These are phyloP conservation scores for Rutstroemia sydowiana DNA, from an alignment of 2,329 filamentous ascomycete species.

Conservation along the genomic window DNA sequence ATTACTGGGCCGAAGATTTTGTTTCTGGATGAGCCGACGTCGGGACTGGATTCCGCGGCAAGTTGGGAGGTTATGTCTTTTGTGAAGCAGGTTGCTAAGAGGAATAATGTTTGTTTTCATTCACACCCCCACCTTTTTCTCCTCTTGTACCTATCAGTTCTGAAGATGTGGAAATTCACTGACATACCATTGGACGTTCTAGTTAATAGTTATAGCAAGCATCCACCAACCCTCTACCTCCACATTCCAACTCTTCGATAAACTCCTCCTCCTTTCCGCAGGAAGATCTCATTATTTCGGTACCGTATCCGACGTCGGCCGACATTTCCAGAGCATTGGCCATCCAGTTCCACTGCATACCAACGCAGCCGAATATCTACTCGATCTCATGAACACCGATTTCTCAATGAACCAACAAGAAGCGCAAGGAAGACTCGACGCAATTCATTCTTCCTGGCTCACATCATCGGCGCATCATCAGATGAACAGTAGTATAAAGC, in stretches of 20 bases:
- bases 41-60: slow-evolving; percentile 66
- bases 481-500: slow-evolving; percentile 26
- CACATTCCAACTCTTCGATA: slow-evolving; percentile 76
- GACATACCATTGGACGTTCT: slow-evolving; percentile 38
- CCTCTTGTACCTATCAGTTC: too few species aligned
- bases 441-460: slow-evolving; percentile 50
- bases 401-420: slow-evolving; percentile 49
- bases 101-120: slow-evolving; percentile 50
- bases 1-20: slow-evolving; percentile 59
- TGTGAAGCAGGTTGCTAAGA: slow-evolving; percentile 35
- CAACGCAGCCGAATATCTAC: slow-evolving; percentile 74
- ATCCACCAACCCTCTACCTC: slow-evolving; percentile 81
- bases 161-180: too few species aligned
- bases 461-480: slow-evolving; percentile 36
- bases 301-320: slow-evolving; percentile 45
- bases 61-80: slow-evolving; percentile 60
- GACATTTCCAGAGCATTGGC: slow-evolving; percentile 57
- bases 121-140: too few species aligned
- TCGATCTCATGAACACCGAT: slow-evolving; percentile 73
- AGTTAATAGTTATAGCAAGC: slow-evolving; percentile 71
- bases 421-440: slow-evolving; percentile 41
- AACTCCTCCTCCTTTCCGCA: slow-evolving; percentile 63
- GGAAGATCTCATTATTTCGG: slow-evolving; percentile 71
- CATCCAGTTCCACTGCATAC: slow-evolving; percentile 59
- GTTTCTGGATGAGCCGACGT: slow-evolving; percentile 84